Evolutionary conservation across 805 yeast species (phyloP).

Genomic region (Yamadazyma nakazawae): DNA sequence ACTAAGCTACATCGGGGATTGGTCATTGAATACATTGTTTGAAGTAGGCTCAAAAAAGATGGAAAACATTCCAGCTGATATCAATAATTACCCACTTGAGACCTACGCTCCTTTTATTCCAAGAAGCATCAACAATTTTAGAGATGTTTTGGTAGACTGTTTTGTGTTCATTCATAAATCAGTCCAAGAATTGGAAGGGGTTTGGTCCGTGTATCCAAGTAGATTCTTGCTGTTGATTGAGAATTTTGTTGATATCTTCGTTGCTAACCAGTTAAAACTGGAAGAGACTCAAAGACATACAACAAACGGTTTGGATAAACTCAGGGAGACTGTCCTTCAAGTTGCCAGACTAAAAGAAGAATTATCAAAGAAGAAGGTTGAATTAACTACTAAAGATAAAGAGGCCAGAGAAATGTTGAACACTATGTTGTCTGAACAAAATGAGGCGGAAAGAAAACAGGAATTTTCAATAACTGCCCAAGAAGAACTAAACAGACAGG

Average conservation of each 20-base stretch:
- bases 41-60: conserved; percentile 49
- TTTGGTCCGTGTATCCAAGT: conserved; percentile 5
- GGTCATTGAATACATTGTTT: conserved; percentile 53
- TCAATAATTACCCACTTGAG: conserved; percentile 31
- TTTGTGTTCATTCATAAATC: conserved; percentile 46
- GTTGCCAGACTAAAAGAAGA: conserved; percentile 58
- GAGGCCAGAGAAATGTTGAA: conserved; percentile 72
- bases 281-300: conserved; percentile 71
- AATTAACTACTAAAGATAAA: conserved; percentile 52
- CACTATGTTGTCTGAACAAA: conserved; percentile 78
- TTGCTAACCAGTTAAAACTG: conserved; percentile 42
- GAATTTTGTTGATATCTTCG: conserved; percentile 41
- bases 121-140: conserved; percentile 18
- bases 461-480: conserved; percentile 81
- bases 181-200: not conserved
- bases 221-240: conserved; percentile 8
- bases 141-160: conserved; percentile 47
- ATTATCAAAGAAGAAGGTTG: conserved; percentile 50
- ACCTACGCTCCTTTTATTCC: conserved; percentile 9
- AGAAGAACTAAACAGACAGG: conserved; percentile 64
- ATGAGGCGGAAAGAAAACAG: conserved; percentile 86
- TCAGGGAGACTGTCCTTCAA: conserved; percentile 72
- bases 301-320: conserved; percentile 66
- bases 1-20: conserved; percentile 82
- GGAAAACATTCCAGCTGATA: conserved; percentile 50